These are phyloP conservation scores for Ophiocordyceps camponoti-rufipedis DNA, from an alignment of 2,329 filamentous ascomycete genomes.

Conservation along the genomic window DNA sequence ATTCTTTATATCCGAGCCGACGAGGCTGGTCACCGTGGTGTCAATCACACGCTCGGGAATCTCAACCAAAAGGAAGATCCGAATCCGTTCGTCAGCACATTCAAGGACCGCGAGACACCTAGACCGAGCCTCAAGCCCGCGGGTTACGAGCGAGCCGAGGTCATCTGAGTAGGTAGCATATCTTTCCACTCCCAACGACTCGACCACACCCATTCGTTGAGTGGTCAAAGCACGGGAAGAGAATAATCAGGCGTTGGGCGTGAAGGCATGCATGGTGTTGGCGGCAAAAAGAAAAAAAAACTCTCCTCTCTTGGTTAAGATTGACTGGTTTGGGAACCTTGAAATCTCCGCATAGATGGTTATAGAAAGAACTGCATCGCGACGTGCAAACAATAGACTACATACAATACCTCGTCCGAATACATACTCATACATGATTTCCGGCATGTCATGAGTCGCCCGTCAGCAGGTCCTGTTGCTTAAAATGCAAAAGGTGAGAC, in stretches of 20 bases:
- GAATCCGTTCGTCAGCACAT: constrained; percentile 78
- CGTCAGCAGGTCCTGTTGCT: not conserved
- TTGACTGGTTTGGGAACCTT: not conserved
- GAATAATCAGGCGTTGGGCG: not conserved
- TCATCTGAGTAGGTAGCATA: constrained; percentile 30
- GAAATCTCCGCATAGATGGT: too few species aligned
- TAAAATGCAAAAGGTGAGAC: not conserved
- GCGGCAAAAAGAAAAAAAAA: not conserved
- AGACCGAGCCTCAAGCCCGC: constrained; percentile 44
- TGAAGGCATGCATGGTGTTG: not conserved
- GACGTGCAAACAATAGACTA: not conserved
- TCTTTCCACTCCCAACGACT: not conserved
- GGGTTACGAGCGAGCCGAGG: constrained; percentile 73
- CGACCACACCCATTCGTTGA: not conserved
- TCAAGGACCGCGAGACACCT: constrained; percentile 51
- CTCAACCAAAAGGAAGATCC: constrained; percentile 71
- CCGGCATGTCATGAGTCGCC: not conserved
- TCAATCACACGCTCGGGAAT: constrained; percentile 90
- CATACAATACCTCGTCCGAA: too few species aligned
- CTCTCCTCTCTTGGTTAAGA: not conserved
- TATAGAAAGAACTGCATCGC: too few species aligned
- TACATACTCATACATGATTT: not conserved
- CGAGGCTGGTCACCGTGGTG: constrained; percentile 77
- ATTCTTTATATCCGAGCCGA: constrained; percentile 80
- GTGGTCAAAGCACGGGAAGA: not conserved